Conservation (phyloP, 768 basidiomycete species). For the Heimioporus sp. region DNA sequence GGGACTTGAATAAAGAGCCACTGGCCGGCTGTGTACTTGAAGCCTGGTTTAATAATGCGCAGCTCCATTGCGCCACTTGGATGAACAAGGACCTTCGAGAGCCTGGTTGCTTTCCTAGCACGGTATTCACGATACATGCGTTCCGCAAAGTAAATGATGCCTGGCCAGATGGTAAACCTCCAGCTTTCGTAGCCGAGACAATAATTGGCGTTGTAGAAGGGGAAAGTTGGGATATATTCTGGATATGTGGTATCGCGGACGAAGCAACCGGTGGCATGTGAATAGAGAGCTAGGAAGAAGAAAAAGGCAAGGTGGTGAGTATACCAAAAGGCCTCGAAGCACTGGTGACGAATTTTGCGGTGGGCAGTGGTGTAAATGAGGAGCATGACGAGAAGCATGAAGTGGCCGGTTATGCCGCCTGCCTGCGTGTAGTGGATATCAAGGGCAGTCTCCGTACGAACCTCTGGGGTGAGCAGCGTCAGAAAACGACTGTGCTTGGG, state of each 20-base stretch:
- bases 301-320: constrained; percentile 94
- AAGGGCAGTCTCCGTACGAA: constrained; percentile 72
- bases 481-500: not conserved
- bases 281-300: constrained; percentile 88
- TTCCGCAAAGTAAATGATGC: constrained; percentile 86
- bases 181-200: constrained; percentile 92
- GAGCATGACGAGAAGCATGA: constrained; percentile 93
- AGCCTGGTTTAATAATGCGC: constrained; percentile 86
- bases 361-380: constrained; percentile 92
- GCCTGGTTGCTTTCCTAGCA: constrained; percentile 69
- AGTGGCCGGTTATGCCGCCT: constrained; percentile 93
- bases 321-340: constrained; percentile 97
- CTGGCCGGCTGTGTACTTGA: constrained; percentile 89
- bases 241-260: constrained; percentile 82
- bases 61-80: constrained; percentile 94
- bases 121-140: constrained; percentile 82
- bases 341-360: constrained; percentile 81
- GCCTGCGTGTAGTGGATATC: constrained; percentile 87
- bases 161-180: constrained; percentile 91
- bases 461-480: constrained; percentile 48
- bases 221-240: constrained; percentile 68
- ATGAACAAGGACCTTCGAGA: constrained; percentile 87
- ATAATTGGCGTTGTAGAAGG: constrained; percentile 84
- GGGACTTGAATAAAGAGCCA: constrained; percentile 92
- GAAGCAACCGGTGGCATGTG: constrained; percentile 93